Base-by-base conservation (phyloP, 148 eudicot species). In the Nepenthes mirabilis region DNA sequence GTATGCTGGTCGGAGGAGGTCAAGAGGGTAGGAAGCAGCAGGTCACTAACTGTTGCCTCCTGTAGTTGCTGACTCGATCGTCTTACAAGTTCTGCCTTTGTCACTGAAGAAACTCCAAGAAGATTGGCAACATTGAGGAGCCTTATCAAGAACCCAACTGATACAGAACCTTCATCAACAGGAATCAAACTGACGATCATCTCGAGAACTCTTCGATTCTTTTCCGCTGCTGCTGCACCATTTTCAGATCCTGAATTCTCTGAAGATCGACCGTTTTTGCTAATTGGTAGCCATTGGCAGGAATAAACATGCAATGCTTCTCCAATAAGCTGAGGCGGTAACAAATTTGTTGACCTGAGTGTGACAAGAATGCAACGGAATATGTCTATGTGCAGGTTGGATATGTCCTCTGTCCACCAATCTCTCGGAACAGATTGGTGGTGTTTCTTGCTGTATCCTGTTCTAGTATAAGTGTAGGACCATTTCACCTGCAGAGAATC, bases 331-430 rank as follows among this genome's bases (percentile, higher is more conserved):
- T 80, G 81, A 51, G 72, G 74, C 34, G 75, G 79, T 55, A 78
- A 49, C 63, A 58, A 47, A 36, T 72, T 70, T 36, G 75, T 63
- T 9, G 89, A 75, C 56, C 71, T 72, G 3, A 83, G 56, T 0
- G 83, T 65, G n/a, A 68, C 43, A 14, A 83, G 36, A 45, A 83
- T 57, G 58, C 72, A 71, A 58, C 79, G 67, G 60, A 80, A 83
- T 34, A 74, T 32, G 58, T 80, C 85, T 55, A 78, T 74, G 62
- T 74, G 72, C 36, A 83, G 83, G 35, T 75, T 72, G 1, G 83
- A 65, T 52, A 83, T 14, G 67, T 83, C 89, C 59, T 83, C 89
- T 33, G 86, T 81, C 90, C 90, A 84, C 90, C 90, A 84, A 67
- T 84, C 90, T 37, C 65, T 81, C 7, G 90, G 89, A 47, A 60